Base-by-base conservation (phyloP, 2,329 filamentous ascomycete genomes). In the Colletotrichum higginsianum region DNA sequence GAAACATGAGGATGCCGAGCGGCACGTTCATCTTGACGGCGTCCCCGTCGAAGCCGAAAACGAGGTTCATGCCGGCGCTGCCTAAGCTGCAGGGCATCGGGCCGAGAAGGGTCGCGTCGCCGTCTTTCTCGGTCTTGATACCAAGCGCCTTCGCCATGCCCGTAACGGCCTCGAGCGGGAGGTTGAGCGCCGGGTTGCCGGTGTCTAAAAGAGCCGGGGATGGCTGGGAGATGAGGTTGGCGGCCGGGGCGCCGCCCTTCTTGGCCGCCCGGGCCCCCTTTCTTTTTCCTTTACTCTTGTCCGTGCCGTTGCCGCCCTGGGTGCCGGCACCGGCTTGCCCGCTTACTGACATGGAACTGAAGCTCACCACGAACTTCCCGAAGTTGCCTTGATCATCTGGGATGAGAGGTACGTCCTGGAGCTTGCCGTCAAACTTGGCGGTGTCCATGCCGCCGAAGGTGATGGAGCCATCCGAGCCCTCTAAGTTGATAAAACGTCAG, bases 391-490 rank as follows among this genome's bases (percentile, higher is more conserved):
- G 35, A 8, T 23, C 13, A 4, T 21, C 49, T n/a, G 23, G 53
- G 13, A 58, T 42, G 3, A 58, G 40, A 12, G 56, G 64, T 2
- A 72, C 18, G 9, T 57, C 49, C 8, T 63, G 64, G n/a, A 72
- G 52, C 15, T 61, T 42, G 44, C 66, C 69, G 2, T 67, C 66
- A 55, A 68, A 67, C 42, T 67, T 61, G 40, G 66, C 69, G 2
- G 69, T 67, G 30, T 72, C 69, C 16, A 72, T 56, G 23, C 65
- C 69, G 6, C 69, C 69, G 23, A 68, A 72, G 18, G 62, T 47
- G 58, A 72, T 40, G 1, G 56, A 61, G 21, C 65, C 69, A 21
- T 64, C 61, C n/a, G 60, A 46, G 6, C 57, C 50, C 30, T 40
- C 53, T 67, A 23, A n/a, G 18, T 42, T 30, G 26, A 30, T 23